A percentile compares a stretch with the other conserved stretches of the same genome.
phyloP scores from a whole-genome alignment of 1,139 yeast genomes.

The Eremothecium sinecaudum region DNA sequence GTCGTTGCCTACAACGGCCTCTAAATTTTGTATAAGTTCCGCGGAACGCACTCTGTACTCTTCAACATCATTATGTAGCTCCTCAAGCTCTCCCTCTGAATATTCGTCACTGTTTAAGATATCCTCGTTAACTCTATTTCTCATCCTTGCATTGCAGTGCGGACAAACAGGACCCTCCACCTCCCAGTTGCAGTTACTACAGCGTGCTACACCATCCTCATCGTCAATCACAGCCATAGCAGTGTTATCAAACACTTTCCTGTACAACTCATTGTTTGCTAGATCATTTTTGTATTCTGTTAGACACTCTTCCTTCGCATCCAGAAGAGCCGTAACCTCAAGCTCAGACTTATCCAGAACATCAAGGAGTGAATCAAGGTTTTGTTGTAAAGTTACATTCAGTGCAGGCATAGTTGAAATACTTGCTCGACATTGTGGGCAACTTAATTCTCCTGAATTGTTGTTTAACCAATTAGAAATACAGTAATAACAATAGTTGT shows the following conservation, averaged over 20 bases:
- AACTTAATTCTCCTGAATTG: conserved; percentile 21
- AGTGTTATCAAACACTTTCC: conserved; percentile 39
- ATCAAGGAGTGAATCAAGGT: conserved; percentile 16
- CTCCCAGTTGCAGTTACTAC: conserved; percentile 81
- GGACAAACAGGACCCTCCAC: conserved; percentile 43
- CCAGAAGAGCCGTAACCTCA: conserved; percentile 9
- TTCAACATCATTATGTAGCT: conserved; percentile 18
- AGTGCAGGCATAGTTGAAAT: conserved; percentile 20
- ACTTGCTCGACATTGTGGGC: conserved; percentile 28
- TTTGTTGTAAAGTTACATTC: conserved; percentile 23
- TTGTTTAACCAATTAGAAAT: conserved; percentile 23
- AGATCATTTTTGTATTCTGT: conserved; percentile 36
- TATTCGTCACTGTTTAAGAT: conserved; percentile 20
- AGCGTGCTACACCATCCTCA: conserved; percentile 71
- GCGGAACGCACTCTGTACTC: conserved; percentile 12
- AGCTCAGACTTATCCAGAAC: conserved; percentile 7
- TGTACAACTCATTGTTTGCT: conserved; percentile 35
- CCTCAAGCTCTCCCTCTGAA: conserved; percentile 24
- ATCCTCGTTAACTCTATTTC: conserved; percentile 12
- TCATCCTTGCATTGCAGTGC: conserved; percentile 35
- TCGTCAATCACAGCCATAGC: conserved; percentile 47
- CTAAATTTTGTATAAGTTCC: conserved; percentile 10
- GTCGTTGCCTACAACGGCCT: conserved; percentile 8
- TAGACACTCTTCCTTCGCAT: conserved; percentile 10
- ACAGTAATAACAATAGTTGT: conserved; percentile 26